Base-by-base conservation (phyloP, 176 grass and related monocot species). In the Thalia dealbata region DNA sequence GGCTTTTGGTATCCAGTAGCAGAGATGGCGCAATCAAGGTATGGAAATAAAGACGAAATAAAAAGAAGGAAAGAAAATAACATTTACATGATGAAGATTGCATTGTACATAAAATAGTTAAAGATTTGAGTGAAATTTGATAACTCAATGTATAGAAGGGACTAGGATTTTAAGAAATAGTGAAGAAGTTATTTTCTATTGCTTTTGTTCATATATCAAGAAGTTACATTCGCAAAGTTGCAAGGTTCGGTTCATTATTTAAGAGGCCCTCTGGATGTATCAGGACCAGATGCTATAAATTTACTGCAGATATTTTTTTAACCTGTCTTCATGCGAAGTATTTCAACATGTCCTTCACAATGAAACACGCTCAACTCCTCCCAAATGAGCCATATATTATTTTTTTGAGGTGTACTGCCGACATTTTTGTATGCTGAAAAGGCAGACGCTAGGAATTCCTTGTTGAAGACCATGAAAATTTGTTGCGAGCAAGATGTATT, bases 21-120 rank as follows among this genome's bases (percentile, higher is more conserved):
- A 81, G 95, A 84, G 95, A 99, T 19, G 95, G 90, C 27, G 90
- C 87, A 23, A 79, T 97, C 72, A 97, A 97, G 82, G 90, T 97
- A 48, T 97, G 95, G 95, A 97, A 92, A 78, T 97, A 92, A 52
- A 26, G 30, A 22, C 22, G 1, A 19, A 44, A 68, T 12, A 43
- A 22, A n/a, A 13, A 10, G 2, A 12, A 68, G 6, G 11, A 48
- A 48, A 48, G 45, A 48, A 10, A 48, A 48, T 38, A 4, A 4
- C 32, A 38, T 18, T 35, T 18, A 14, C 14, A 14, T 32, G 26
- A 38, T 32, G 38, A 23, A 44, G 32, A 16, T 43, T 15, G 8
- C 18, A 44, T 68, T 68, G 65, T 68, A 68, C 21, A 68, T 68
- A 68, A 22, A 22, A 10, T 58, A 58, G 54, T n/a, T 67, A n/a